Base-by-base conservation (phyloP, 2,329 filamentous ascomycete genomes). In the Lojkania enalia region DNA sequence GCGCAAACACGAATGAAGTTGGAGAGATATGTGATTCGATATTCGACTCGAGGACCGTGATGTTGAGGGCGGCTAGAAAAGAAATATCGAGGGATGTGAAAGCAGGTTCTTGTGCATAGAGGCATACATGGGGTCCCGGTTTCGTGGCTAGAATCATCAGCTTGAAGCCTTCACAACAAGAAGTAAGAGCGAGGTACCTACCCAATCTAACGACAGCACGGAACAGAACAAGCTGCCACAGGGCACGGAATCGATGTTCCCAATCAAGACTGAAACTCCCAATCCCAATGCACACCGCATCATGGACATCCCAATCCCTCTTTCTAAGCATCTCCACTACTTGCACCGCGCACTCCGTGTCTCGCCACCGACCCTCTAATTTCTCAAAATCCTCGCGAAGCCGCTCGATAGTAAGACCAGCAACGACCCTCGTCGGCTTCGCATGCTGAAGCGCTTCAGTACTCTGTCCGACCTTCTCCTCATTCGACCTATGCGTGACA, bases 181-280 rank as follows among this genome's bases (percentile, higher is more conserved):
- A 16, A 16, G 15, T 33, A 9, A 12, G 30, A 33, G 15, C n/a
- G 30, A 33, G 6, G 15, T n/a, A 37, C 51, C 35, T 35, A 58
- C 55, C 33, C 2, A 46, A 20, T n/a, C 35, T 27, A 12, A 66
- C 50, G 18, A 64, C 52, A 23, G 50, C 51, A 38, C 62, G 25
- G 38, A 71, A 70, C 33, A 69, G 39, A 5, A 69, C 66, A 27
- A 71, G 55, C 54, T 71, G 68, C 68, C 68, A 70, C 48, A 71
- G 37, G 15, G 58, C 55, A 13, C 66, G 51, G 41, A 54, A 53
- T 9, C 67, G 52, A 52, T 69, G 59, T 23, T 58, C 57, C 66
- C 65, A 68, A 39, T 70, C 67, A 5, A 61, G 36, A 35, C 59
- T 63, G 30, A 69, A 69, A 36, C 66, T 69, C 7, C 67, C 66